phyloP scores from a whole-genome alignment of 2,329 filamentous ascomycete species.

The Venturia oleaginea region DNA sequence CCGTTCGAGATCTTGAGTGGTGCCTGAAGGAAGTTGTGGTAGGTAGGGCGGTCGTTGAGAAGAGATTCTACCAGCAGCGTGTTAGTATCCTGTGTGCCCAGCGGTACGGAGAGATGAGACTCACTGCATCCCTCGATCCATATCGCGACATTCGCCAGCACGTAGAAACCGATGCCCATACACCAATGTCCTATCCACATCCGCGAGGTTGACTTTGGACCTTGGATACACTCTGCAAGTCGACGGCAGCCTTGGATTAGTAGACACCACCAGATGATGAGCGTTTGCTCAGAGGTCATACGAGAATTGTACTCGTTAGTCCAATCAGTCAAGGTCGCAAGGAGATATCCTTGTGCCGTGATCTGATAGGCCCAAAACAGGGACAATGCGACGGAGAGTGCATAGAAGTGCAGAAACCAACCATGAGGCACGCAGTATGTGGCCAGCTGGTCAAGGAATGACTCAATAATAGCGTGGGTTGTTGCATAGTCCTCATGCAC shows the following conservation, averaged over 20 bases:
- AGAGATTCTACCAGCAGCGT: neutral
- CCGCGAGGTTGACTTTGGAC: conserved; percentile 55
- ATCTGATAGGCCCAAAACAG: conserved; percentile 66
- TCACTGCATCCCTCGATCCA: conserved; percentile 77
- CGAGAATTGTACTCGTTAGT: conserved; percentile 16
- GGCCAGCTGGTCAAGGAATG: conserved; percentile 42
- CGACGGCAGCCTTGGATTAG: conserved; percentile 20
- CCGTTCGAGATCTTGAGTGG: neutral
- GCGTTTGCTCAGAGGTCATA: conserved; percentile 3
- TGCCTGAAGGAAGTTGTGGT: neutral
- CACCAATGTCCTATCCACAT: conserved; percentile 87
- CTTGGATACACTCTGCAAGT: conserved; percentile 60
- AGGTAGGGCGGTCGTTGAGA: neutral
- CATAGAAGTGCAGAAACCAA: conserved; percentile 87
- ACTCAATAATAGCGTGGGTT: neutral
- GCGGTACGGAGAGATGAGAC: conserved; percentile 19
- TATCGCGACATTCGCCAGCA: conserved; percentile 60
- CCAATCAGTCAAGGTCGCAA: neutral
- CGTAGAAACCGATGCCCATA: conserved; percentile 70
- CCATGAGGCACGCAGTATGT: conserved; percentile 65
- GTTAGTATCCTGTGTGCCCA: neutral
- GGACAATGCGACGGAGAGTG: conserved; percentile 59
- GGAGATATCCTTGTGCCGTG: neutral
- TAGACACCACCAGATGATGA: neutral
- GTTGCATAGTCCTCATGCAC: conserved; percentile 18